Evolutionary conservation across 2,329 filamentous ascomycete species (phyloP).

Genomic region (Nemania sp.): DNA sequence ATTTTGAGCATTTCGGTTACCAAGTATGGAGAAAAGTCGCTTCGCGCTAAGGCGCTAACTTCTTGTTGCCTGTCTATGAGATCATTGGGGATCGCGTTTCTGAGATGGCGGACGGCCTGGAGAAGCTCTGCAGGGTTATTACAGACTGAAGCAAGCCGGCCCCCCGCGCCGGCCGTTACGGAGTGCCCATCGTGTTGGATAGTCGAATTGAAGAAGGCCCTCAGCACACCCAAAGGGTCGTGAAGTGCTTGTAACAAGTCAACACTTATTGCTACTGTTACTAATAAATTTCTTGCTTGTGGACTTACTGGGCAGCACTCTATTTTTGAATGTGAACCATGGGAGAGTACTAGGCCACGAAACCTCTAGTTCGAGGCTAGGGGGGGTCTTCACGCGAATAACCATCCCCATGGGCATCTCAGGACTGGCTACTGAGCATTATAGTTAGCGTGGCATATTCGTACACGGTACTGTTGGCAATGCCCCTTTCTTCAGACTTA

Average conservation of each 20-base stretch:
- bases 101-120: background rate
- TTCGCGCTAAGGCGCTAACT: background rate
- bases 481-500: too few relatives aligned
- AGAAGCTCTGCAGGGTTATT: background rate
- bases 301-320: background rate
- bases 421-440: conserved; percentile 12
- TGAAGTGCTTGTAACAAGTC: background rate
- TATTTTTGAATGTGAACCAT: conserved; percentile 12
- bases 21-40: background rate
- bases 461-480: too few relatives aligned
- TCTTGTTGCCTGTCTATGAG: background rate
- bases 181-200: background rate
- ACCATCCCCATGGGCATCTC: background rate
- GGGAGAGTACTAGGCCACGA: conserved; percentile 21
- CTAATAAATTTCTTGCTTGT: background rate
- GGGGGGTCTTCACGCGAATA: conserved; percentile 11
- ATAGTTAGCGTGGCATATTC: too few relatives aligned
- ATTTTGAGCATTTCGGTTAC: conserved; percentile 9
- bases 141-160: background rate
- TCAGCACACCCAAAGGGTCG: background rate
- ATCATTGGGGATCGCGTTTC: conserved; percentile 1
- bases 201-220: background rate
- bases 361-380: background rate
- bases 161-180: too few relatives aligned
- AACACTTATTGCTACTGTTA: background rate